These are phyloP conservation scores for Nemania sp. DNA, from an alignment of 2,329 filamentous ascomycete species.

Conservation along the genomic window DNA sequence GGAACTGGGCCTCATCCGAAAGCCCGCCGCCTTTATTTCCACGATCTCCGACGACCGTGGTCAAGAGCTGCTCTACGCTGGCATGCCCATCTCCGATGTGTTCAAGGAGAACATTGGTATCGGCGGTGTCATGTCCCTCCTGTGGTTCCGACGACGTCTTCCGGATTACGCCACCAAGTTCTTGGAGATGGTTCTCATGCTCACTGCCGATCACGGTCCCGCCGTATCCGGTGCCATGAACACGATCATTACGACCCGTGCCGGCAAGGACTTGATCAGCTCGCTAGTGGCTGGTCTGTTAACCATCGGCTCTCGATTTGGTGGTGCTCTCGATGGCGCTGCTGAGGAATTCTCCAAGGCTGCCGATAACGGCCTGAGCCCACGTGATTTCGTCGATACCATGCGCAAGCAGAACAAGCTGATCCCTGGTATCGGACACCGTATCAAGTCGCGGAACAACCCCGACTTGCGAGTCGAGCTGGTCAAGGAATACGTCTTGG, in stretches of 20 bases:
- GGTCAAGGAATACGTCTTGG: slow-evolving; percentile 97
- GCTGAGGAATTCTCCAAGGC: slow-evolving; percentile 98
- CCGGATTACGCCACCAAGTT: slow-evolving; percentile 97
- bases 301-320: slow-evolving; percentile 97
- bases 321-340: slow-evolving; percentile 90
- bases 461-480: slow-evolving; percentile 99
- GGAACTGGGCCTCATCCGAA: slow-evolving; percentile 98
- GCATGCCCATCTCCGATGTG: slow-evolving; percentile 99
- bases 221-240: slow-evolving; percentile 99
- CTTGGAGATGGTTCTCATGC: slow-evolving; percentile 99
- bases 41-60: slow-evolving; percentile 99
- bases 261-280: slow-evolving; percentile 97
- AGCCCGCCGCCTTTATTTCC: slow-evolving; percentile 99
- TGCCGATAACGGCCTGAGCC: slow-evolving; percentile 96
- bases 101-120: slow-evolving; percentile 99
- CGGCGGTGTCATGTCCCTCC: slow-evolving; percentile 98
- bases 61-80: slow-evolving; percentile 96
- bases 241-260: slow-evolving; percentile 99
- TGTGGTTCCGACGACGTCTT: slow-evolving; percentile 99
- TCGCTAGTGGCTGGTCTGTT: slow-evolving; percentile 94
- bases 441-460: slow-evolving; percentile 99
- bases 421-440: slow-evolving; percentile 98
- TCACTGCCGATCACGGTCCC: slow-evolving; percentile 98
- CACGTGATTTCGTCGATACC: slow-evolving; percentile 96
- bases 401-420: slow-evolving; percentile 99